These are phyloP conservation scores for Russula foetens DNA, from an alignment of 768 basidiomycete species.

Conservation along the genomic window DNA sequence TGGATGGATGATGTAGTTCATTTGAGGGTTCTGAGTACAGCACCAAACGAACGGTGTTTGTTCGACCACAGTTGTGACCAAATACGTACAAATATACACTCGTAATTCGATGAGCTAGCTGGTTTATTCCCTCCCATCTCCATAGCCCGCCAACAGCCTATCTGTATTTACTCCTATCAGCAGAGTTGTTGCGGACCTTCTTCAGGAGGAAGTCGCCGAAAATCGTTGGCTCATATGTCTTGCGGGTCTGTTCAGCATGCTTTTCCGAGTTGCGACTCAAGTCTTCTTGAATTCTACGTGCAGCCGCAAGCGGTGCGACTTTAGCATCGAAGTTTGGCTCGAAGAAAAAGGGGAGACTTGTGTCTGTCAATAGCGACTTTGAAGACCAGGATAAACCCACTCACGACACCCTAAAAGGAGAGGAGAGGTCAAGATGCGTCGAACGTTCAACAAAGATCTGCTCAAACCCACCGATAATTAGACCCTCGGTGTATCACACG, in stretches of 20 bases:
- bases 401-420: slow-evolving; percentile 59
- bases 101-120: neutral
- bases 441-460: neutral
- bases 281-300: slow-evolving; percentile 36
- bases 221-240: slow-evolving; percentile 39
- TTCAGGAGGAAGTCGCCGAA: slow-evolving; percentile 73
- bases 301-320: slow-evolving; percentile 58
- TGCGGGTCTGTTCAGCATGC: slow-evolving; percentile 18
- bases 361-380: neutral
- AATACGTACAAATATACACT: slow-evolving; percentile 6
- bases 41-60: neutral
- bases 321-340: slow-evolving; percentile 79
- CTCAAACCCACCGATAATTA: slow-evolving; percentile 46
- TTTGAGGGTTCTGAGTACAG: neutral
- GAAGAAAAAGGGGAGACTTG: slow-evolving; percentile 86
- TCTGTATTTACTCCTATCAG: slow-evolving; percentile 30
- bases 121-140: neutral
- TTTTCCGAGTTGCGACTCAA: slow-evolving; percentile 15
- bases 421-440: neutral
- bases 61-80: neutral
- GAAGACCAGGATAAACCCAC: slow-evolving; percentile 22
- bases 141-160: slow-evolving; percentile 2
- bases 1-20: neutral
- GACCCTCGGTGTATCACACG: slow-evolving; percentile 71
- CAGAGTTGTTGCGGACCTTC: slow-evolving; percentile 74